Conservation (phyloP, 768 basidiomycete genomes). For the Tylopilus intermedius region DNA sequence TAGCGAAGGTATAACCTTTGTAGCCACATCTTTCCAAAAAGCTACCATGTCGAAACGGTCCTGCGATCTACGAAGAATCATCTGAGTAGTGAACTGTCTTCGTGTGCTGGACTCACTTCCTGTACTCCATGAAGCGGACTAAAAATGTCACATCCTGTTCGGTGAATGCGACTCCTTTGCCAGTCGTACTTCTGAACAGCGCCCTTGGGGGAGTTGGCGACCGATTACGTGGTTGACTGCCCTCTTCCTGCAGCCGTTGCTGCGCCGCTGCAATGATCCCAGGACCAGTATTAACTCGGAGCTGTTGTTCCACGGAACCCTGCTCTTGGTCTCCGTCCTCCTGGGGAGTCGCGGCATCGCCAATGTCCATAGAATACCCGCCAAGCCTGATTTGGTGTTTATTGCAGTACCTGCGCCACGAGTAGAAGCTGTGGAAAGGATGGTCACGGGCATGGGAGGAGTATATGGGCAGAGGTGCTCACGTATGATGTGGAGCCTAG, state of each 20-base stretch:
- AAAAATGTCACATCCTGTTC: constrained; percentile 77
- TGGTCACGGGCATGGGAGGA: neutral
- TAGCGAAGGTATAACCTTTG: constrained; percentile 41
- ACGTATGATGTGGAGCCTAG: constrained; percentile 88
- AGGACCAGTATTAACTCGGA: constrained; percentile 34
- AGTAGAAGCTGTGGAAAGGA: constrained; percentile 62
- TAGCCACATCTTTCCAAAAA: constrained; percentile 75
- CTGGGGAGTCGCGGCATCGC: constrained; percentile 43
- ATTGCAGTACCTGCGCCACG: constrained; percentile 89
- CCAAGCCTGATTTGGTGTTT: constrained; percentile 89
- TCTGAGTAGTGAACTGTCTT: neutral
- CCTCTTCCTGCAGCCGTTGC: constrained; percentile 37
- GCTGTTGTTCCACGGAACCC: constrained; percentile 38
- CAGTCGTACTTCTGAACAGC: constrained; percentile 78
- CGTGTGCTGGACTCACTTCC: constrained; percentile 48
- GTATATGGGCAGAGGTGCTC: constrained; percentile 19
- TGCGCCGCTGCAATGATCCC: constrained; percentile 43
- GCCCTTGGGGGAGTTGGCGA: constrained; percentile 81
- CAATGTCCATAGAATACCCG: constrained; percentile 73
- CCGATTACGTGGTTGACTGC: constrained; percentile 44
- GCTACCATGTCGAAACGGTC: constrained; percentile 68
- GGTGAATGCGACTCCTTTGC: constrained; percentile 87
- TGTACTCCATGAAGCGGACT: constrained; percentile 71
- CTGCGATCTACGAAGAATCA: constrained; percentile 39
- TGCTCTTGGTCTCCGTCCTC: constrained; percentile 42